Evolutionary conservation across 768 basidiomycete species (phyloP).

Genomic region (Albatrellus ellisii): DNA sequence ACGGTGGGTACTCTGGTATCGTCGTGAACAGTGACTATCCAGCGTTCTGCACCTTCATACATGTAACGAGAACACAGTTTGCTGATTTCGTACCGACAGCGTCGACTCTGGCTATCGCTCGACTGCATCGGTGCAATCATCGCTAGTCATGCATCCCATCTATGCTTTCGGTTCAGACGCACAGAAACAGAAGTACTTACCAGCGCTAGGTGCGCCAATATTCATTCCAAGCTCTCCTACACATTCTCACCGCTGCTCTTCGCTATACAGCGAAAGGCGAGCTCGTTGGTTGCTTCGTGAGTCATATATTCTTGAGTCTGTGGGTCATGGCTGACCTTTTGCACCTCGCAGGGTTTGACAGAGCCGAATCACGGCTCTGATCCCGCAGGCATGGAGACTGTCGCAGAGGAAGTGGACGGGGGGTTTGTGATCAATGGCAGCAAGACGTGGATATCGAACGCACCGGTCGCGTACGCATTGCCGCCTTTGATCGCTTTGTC

Average conservation of each 20-base stretch:
- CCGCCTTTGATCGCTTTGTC: conserved; percentile 4
- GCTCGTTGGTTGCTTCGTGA: conserved; percentile 83
- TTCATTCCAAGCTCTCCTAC: not conserved
- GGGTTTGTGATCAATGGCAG: conserved; percentile 81
- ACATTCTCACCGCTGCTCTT: not conserved
- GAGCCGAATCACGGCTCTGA: conserved; percentile 98
- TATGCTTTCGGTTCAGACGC: conserved; percentile 78
- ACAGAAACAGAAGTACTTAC: conserved; percentile 87
- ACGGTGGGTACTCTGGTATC: conserved; percentile 33
- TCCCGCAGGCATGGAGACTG: conserved; percentile 95
- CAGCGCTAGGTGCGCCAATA: conserved; percentile 47
- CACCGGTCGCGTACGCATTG: conserved; percentile 70
- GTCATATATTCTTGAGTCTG: conserved; percentile 25
- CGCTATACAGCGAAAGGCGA: conserved; percentile 60
- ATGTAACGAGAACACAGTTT: not conserved
- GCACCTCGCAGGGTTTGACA: conserved; percentile 59
- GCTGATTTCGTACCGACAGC: conserved; percentile 25
- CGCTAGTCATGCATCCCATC: conserved; percentile 93
- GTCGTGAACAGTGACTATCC: not conserved
- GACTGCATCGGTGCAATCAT: conserved; percentile 89
- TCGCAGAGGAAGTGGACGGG: conserved; percentile 71
- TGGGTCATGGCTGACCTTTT: too few relatives aligned
- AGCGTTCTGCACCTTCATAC: not conserved
- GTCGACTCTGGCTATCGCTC: conserved; percentile 96
- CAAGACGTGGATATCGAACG: conserved; percentile 97